These are phyloP conservation scores for Monilinia vaccinii-corymbosi DNA, from an alignment of 2,329 filamentous ascomycete genomes.

Conservation along the genomic window DNA sequence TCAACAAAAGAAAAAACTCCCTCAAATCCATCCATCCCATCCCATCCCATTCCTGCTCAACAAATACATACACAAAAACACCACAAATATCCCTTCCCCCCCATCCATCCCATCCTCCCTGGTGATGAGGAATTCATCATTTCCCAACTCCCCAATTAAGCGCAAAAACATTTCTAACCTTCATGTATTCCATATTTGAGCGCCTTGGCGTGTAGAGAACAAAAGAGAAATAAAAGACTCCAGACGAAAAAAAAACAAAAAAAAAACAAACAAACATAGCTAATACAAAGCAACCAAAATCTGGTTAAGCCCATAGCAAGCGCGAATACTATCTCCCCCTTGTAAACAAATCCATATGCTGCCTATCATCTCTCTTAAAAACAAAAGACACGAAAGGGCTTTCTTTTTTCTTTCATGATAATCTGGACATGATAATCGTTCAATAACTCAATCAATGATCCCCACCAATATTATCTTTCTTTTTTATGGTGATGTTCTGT, in stretches of 20 bases:
- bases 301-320: slow-evolving; percentile 9
- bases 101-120: slow-evolving; percentile 1
- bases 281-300: slow-evolving; percentile 12
- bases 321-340: not conserved
- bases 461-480: slow-evolving; percentile 1
- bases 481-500: slow-evolving; percentile 11
- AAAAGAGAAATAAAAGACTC: not conserved
- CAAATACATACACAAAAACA: not conserved
- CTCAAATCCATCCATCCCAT: not conserved
- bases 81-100: not conserved
- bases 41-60: not conserved
- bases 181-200: not conserved
- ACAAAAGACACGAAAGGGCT: slow-evolving; percentile 3
- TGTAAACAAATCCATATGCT: slow-evolving; percentile 3
- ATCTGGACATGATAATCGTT: slow-evolving; percentile 12
- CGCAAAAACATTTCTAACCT: slow-evolving; percentile 6
- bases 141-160: not conserved
- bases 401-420: slow-evolving; percentile 10
- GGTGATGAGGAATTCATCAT: not conserved
- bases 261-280: not conserved
- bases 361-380: slow-evolving; percentile 1
- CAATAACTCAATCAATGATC: slow-evolving; percentile 1
- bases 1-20: not conserved
- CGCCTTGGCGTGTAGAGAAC: not conserved
- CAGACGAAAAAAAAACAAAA: not conserved